Conservation (phyloP, 352 stramenopile genomes). For the Globisporangium rhizosaccharum region DNA sequence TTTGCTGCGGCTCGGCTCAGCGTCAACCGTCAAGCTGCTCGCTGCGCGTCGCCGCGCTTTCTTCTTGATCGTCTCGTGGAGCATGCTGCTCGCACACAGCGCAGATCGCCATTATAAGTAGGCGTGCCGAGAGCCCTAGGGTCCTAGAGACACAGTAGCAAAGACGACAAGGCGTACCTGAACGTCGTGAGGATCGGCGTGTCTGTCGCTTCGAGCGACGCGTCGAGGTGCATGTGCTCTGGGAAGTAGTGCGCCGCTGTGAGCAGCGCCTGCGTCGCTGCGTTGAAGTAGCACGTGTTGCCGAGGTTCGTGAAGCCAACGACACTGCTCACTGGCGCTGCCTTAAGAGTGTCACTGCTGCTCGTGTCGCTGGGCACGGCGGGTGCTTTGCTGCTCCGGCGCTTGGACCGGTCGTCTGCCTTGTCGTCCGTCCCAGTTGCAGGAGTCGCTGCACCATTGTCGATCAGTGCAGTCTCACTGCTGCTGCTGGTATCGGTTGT, state of each 20-base stretch:
- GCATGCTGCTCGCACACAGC: slow-evolving; percentile 26
- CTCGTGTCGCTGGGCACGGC: neutral
- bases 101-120: neutral
- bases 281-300: slow-evolving; percentile 94
- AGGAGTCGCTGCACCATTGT: neutral
- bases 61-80: slow-evolving; percentile 58
- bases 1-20: slow-evolving; percentile 9
- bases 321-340: slow-evolving; percentile 25
- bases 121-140: neutral
- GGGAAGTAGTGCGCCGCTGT: slow-evolving; percentile 83
- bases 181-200: slow-evolving; percentile 87
- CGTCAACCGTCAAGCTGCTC: slow-evolving; percentile 14
- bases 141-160: neutral
- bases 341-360: neutral
- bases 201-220: slow-evolving; percentile 52
- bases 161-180: slow-evolving; percentile 26
- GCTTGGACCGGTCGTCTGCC: neutral
- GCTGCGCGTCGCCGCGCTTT: slow-evolving; percentile 21
- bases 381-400: neutral
- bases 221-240: slow-evolving; percentile 38
- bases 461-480: neutral
- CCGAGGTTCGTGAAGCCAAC: slow-evolving; percentile 86
- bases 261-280: slow-evolving; percentile 85
- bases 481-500: neutral
- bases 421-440: neutral